Base-by-base conservation (phyloP, 257 asterid genomes). In the Agastache rugosa region DNA sequence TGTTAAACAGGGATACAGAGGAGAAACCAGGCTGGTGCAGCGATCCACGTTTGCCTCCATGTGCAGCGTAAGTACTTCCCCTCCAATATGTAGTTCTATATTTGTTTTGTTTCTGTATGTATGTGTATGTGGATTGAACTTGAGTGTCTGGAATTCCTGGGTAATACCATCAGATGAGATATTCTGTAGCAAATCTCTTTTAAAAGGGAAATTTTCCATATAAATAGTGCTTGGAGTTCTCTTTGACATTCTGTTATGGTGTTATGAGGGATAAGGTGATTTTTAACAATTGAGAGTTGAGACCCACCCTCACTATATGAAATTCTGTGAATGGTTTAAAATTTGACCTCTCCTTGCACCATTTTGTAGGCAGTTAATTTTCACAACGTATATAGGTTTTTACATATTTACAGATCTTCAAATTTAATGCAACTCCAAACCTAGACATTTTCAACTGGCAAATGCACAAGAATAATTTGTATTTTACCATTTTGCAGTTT, bases 1-100 rank as follows among this genome's bases (percentile, higher is more conserved):
- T 80, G 61, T 65, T 85, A 39, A 42, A 79, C 89, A 94, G 98
- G 90, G 90, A 86, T 66, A 94, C 98, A 34, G 98, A 94, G 77
- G 98, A 92, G 87, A 94, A 89, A 88, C 97, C 97, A 74, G 98
- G 98, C 72, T 94, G 98, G 98, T 94, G 98, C 84, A 84, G 95
- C 29, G 95, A 92, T 76, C 97, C 97, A 71, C 97, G 85, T 82
- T 81, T 93, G 84, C 98, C 98, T 80, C 98, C 98, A 65, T 93
- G 97, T 87, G 98, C 98, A 82, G 98, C 97, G 98, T 94, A 94
- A 27, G 23, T 50, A 37, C 79, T 81, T 78, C 17, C 60, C 58
- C 58, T 80, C 59, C 61, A 11, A 76, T 58, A 60, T 72, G 47
- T 80, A 11, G 7, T 19, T 66, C 37, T 47, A 39, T 27, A n/a